phyloP scores from a whole-genome alignment of 2,329 filamentous ascomycete genomes.

The Nemania sp. region DNA sequence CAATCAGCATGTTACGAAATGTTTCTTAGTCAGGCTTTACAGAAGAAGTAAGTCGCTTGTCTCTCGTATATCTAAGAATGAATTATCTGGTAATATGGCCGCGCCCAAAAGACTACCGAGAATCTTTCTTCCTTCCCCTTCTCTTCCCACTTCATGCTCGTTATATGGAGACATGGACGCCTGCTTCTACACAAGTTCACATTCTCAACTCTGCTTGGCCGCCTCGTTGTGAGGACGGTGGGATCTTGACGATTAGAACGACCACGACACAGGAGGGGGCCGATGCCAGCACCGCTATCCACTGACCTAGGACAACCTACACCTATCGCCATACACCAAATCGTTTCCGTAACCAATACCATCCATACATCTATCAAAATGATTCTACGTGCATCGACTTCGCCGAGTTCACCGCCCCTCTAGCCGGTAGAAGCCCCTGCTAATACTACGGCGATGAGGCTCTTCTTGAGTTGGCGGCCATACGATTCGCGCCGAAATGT shows the following conservation, averaged over 20 bases:
- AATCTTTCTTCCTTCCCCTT: neutral
- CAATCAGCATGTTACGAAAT: neutral
- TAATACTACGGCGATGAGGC: constrained; percentile 8
- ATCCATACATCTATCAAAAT: neutral
- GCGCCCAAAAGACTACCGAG: neutral
- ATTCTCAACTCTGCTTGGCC: constrained; percentile 6
- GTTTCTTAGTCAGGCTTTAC: neutral
- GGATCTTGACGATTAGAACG: neutral
- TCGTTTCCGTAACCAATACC: neutral
- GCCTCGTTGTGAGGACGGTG: constrained; percentile 11
- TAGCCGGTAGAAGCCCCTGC: neutral
- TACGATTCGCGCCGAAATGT: neutral
- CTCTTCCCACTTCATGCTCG: neutral
- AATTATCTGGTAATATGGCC: neutral
- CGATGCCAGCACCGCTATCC: neutral
- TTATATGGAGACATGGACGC: neutral
- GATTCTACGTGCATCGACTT: neutral
- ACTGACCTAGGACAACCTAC: neutral
- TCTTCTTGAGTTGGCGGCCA: constrained; percentile 9
- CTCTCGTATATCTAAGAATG: neutral
- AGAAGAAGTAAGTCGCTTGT: neutral
- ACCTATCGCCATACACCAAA: constrained; percentile 30
- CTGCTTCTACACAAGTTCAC: constrained; percentile 5
- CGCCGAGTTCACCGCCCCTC: neutral
- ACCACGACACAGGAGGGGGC: constrained; percentile 5